Evolutionary conservation across 108 stramenopile genomes (phyloP).

Genomic region (Nannochloropsis salina): DNA sequence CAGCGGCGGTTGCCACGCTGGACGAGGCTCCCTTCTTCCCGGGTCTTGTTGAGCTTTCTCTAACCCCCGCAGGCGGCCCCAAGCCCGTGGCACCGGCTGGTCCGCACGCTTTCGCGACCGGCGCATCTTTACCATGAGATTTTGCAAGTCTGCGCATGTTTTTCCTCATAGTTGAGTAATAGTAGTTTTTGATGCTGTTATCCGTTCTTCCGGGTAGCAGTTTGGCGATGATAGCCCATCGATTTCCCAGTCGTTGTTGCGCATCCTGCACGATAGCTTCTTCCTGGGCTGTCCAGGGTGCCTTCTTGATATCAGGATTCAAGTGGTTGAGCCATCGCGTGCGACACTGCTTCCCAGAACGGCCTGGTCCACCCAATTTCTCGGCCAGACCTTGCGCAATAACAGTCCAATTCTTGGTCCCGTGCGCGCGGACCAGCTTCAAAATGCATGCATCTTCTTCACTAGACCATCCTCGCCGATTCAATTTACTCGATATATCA

Average conservation of each 20-base stretch:
- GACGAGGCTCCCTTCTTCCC: background rate
- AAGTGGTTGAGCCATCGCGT: constrained; percentile 61
- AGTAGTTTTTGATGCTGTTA: constrained; percentile 94
- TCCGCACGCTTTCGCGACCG: background rate
- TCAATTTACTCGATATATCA: background rate
- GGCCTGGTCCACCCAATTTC: constrained; percentile 38
- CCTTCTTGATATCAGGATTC: constrained; percentile 54
- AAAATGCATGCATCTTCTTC: constrained; percentile 27
- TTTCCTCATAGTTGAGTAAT: constrained; percentile 56
- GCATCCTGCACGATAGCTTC: constrained; percentile 60
- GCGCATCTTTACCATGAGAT: background rate
- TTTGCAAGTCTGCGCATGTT: constrained; percentile 30
- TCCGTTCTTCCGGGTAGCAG: constrained; percentile 90
- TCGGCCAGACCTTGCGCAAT: constrained; percentile 43
- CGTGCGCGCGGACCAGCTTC: constrained; percentile 26
- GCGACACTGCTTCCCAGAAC: constrained; percentile 56
- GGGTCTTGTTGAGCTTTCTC: background rate
- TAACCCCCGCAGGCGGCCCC: background rate
- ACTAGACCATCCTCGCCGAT: background rate
- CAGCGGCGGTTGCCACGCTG: background rate
- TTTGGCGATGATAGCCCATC: constrained; percentile 56
- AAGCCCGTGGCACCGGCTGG: background rate
- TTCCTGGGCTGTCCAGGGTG: constrained; percentile 68
- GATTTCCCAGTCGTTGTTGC: constrained; percentile 53
- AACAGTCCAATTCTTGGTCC: constrained; percentile 45